These are phyloP conservation scores for Penicillium lagena DNA, from an alignment of 495 filamentous ascomycete genomes.

Conservation along the genomic window DNA sequence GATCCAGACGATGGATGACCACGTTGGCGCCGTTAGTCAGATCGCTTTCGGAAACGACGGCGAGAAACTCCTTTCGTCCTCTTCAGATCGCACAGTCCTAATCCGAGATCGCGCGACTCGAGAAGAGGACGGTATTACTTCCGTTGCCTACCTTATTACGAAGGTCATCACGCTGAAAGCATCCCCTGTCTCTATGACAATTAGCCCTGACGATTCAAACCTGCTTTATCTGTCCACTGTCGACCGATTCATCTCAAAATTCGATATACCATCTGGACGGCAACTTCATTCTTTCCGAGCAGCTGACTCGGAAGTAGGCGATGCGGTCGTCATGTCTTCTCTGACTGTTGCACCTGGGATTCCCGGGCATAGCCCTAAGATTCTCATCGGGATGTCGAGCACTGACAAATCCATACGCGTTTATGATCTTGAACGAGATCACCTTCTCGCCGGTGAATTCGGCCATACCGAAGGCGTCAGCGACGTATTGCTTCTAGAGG, in stretches of 20 bases:
- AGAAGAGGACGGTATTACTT: slow-evolving; percentile 56
- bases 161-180: slow-evolving; percentile 75
- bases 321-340: slow-evolving; percentile 76
- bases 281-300: slow-evolving; percentile 70
- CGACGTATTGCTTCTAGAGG: slow-evolving; percentile 67
- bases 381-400: slow-evolving; percentile 78
- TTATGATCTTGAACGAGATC: slow-evolving; percentile 71
- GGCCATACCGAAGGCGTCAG: slow-evolving; percentile 91
- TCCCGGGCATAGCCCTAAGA: slow-evolving; percentile 33
- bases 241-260: slow-evolving; percentile 74
- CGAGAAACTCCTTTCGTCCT: slow-evolving; percentile 73
- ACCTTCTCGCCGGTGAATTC: slow-evolving; percentile 79
- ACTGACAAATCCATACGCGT: slow-evolving; percentile 92
- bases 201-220: slow-evolving; percentile 52
- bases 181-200: slow-evolving; percentile 76
- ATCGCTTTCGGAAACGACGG: slow-evolving; percentile 58
- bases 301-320: slow-evolving; percentile 66
- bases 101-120: slow-evolving; percentile 67
- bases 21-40: slow-evolving; percentile 62
- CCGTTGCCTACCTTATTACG: slow-evolving; percentile 67
- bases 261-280: slow-evolving; percentile 66
- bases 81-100: slow-evolving; percentile 78
- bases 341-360: slow-evolving; percentile 49
- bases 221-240: slow-evolving; percentile 69
- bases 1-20: slow-evolving; percentile 72